Evolutionary conservation across 2,329 filamentous ascomycete species (phyloP).

Genomic region (Mycosphaerella sp.): DNA sequence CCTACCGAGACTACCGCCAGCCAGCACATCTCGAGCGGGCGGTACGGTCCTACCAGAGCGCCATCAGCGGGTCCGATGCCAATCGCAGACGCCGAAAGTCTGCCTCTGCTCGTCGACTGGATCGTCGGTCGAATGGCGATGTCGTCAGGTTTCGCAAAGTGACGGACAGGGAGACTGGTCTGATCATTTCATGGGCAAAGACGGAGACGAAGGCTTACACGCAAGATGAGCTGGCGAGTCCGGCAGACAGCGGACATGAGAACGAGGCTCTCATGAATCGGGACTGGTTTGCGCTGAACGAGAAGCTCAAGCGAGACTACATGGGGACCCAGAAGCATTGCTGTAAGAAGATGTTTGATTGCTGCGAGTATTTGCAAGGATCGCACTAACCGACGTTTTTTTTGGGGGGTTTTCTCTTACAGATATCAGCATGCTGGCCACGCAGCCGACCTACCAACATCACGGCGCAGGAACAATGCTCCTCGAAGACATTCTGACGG

Average conservation of each 20-base stretch:
- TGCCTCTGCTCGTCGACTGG: conserved; percentile 1
- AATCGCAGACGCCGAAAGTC: conserved; percentile 12
- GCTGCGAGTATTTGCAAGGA: background rate
- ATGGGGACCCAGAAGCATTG: conserved; percentile 27
- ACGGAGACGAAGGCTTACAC: conserved; percentile 28
- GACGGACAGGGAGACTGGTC: conserved; percentile 23
- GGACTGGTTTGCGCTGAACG: conserved; percentile 33
- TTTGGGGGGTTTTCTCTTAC: background rate
- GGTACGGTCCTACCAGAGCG: conserved; percentile 19
- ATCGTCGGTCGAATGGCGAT: conserved; percentile 12
- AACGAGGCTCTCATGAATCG: conserved; percentile 30
- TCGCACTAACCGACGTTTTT: background rate
- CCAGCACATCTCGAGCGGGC: conserved; percentile 27
- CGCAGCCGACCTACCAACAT: conserved; percentile 38
- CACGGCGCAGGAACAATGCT: conserved; percentile 40
- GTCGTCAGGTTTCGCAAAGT: conserved; percentile 27
- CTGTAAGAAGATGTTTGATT: conserved; percentile 23
- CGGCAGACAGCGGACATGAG: conserved; percentile 29
- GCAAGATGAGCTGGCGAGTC: conserved; percentile 24
- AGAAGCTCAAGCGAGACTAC: conserved; percentile 26
- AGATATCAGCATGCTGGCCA: conserved; percentile 35
- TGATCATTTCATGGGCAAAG: conserved; percentile 32
- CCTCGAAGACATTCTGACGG: conserved; percentile 36
- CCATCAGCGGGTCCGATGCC: conserved; percentile 14
- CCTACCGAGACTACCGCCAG: conserved; percentile 28